Evolutionary conservation across 805 yeast genomes (phyloP).

Genomic region (Yarrowia yakushimensis): DNA sequence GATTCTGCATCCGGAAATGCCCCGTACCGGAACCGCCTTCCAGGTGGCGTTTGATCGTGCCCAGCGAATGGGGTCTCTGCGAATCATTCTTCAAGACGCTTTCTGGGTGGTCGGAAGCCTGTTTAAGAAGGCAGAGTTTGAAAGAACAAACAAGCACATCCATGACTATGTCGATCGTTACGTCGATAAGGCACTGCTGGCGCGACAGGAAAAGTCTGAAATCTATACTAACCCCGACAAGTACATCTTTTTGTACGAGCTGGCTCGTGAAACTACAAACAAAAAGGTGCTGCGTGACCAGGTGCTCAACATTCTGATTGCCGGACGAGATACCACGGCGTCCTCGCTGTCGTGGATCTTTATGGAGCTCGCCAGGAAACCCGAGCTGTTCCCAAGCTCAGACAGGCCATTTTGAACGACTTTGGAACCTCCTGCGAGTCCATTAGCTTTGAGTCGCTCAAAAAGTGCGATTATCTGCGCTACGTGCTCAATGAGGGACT

Average conservation of each 20-base stretch:
- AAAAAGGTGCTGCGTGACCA: conserved; percentile 49
- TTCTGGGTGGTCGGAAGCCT: conserved; percentile 28
- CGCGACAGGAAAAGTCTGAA: conserved; percentile 36
- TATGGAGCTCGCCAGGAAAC: conserved; percentile 45
- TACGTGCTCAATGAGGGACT: conserved; percentile 48
- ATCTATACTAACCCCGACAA: conserved; percentile 37
- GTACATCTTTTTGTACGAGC: conserved; percentile 50
- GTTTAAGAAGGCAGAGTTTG: conserved; percentile 37
- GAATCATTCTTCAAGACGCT: conserved; percentile 30
- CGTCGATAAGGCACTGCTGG: conserved; percentile 43
- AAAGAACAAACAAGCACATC: conserved; percentile 28
- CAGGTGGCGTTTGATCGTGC: conserved; percentile 25
- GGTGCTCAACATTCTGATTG: conserved; percentile 48
- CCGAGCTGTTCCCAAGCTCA: conserved; percentile 37
- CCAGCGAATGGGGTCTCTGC: conserved; percentile 27
- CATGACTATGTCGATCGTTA: conserved; percentile 31
- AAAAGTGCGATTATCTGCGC: conserved; percentile 47
- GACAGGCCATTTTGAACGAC: conserved; percentile 41
- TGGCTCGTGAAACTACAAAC: conserved; percentile 49
- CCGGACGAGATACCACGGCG: conserved; percentile 57
- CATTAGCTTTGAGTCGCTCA: conserved; percentile 46
- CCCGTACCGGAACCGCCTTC: conserved; percentile 27
- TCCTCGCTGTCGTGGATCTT: conserved; percentile 46
- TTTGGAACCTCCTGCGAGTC: conserved; percentile 36
- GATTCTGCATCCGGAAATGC: conserved; percentile 28